Base-by-base conservation (phyloP, 768 basidiomycete species). In the Boletus vinaceobasis region DNA sequence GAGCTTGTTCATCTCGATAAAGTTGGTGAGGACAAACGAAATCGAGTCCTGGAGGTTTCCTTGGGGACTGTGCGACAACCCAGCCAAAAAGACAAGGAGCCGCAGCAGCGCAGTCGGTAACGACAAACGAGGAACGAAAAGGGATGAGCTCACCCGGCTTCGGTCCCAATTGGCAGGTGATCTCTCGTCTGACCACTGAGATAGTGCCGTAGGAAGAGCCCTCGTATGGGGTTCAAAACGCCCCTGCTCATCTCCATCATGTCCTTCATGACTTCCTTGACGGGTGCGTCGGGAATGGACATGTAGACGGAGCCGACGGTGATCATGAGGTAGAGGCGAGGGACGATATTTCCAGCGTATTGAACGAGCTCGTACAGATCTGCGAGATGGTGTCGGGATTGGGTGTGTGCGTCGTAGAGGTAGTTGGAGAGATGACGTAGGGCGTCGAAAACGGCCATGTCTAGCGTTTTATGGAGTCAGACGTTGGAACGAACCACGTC, bases 241-340 rank as follows among this genome's bases (percentile, higher is more conserved):
- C 97, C 97, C 19, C 94, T 79, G 35, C 93, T 93, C 97, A 98
- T 98, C 73, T 99, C 97, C 89, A 99, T 89, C 96, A 98, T 98
- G 73, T 99, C 97, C 79, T 97, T 98, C 96, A 98, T 99, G 58
- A 99, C 93, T 75, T 99, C 96, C 78, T 94, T 97, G 52, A 98
- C 87, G 5, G 96, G 96, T 10, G 96, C 95, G 55, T 97, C 96
- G 3, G 93, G 86, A 48, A 98, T 87, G 29, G 93, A 94, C 97
- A 99, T 98, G 79, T 98, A 99, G 35, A 98, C 95, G 1, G 96
- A 92, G 60, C 97, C 97, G 58, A 99, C 96, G 37, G 97, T 98
- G 64, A 98, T 97, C 97, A 99, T 98, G 65, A 98, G 90, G 74
- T 98, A 93, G 35, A 92, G 79, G 17, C 93, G 85, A 26, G 93